Evolutionary conservation across 2,329 filamentous ascomycete genomes (phyloP).

Genomic region (Aspergillus tubingensis): DNA sequence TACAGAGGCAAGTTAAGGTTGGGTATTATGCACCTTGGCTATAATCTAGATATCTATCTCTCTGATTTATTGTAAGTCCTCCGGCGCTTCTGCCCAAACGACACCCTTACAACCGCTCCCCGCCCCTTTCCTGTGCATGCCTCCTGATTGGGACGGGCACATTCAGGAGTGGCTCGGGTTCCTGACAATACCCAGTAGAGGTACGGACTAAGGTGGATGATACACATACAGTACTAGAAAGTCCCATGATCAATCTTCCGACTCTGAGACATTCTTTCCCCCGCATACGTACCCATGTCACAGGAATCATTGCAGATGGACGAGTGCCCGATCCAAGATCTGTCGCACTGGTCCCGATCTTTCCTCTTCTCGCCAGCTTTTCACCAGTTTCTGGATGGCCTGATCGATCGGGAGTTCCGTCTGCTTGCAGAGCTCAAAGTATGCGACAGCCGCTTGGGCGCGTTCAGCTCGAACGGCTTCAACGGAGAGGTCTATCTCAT

Average conservation of each 20-base stretch:
- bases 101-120: neutral
- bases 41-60: neutral
- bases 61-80: neutral
- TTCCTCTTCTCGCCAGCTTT: slow-evolving; percentile 42
- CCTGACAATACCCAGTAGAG: neutral
- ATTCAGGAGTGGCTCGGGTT: neutral
- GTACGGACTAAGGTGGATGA: too few species aligned
- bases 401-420: slow-evolving; percentile 23
- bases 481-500: slow-evolving; percentile 37
- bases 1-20: neutral
- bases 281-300: slow-evolving; percentile 6
- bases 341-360: slow-evolving; percentile 41
- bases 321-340: slow-evolving; percentile 36
- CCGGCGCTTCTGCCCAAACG: neutral
- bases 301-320: slow-evolving; percentile 9
- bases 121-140: neutral
- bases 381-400: slow-evolving; percentile 26
- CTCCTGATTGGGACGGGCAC: neutral
- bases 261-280: neutral
- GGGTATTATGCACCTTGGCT: neutral
- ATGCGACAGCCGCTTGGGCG: slow-evolving; percentile 38
- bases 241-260: slow-evolving; percentile 5
- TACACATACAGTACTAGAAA: neutral
- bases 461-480: slow-evolving; percentile 42
- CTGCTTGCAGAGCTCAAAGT: slow-evolving; percentile 31